A percentile compares a stretch with the other conserved stretches of the same genome.
Conservation (phyloP, 1,139 yeast genomes). For the Candida neerlandica region DNA sequence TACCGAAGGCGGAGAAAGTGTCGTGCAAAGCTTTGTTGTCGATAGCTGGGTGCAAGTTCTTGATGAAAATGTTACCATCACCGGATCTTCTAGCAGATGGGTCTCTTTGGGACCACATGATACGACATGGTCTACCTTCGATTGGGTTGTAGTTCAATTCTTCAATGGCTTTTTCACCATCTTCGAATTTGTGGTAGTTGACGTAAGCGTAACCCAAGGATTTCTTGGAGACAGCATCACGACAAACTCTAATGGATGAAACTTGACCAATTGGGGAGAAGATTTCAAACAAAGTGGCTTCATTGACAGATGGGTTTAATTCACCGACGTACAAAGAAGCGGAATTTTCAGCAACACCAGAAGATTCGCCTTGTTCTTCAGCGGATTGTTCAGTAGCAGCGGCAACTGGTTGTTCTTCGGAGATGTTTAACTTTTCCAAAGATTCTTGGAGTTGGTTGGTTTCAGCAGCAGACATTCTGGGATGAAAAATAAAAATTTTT, state of each 20-base stretch:
- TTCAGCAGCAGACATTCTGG: constrained; percentile 51
- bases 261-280: constrained; percentile 96
- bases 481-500: constrained; percentile 4
- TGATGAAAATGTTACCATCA: constrained; percentile 95
- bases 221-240: constrained; percentile 96
- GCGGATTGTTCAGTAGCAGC: constrained; percentile 26
- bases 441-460: constrained; percentile 56
- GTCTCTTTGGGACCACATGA: constrained; percentile 99
- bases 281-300: constrained; percentile 91
- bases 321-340: constrained; percentile 98
- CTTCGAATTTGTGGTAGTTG: constrained; percentile 86
- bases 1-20: constrained; percentile 96
- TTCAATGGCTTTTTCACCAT: constrained; percentile 94
- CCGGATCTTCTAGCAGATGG: constrained; percentile 96
- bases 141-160: constrained; percentile 92
- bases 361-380: constrained; percentile 31
- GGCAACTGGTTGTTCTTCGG: constrained; percentile 21
- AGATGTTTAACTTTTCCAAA: constrained; percentile 54
- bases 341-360: constrained; percentile 53
- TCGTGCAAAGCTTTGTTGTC: constrained; percentile 99
- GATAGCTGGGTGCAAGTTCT: constrained; percentile 97
- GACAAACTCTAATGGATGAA: constrained; percentile 96
- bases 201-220: constrained; percentile 98
- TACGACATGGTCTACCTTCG: constrained; percentile 97
- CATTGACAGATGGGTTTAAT: constrained; percentile 89